Percentiles rank a stretch among this genome's conserved stretches.
Evolutionary conservation across 768 basidiomycete genomes (phyloP).

Genomic region (Hypsizygus marmoreus): DNA sequence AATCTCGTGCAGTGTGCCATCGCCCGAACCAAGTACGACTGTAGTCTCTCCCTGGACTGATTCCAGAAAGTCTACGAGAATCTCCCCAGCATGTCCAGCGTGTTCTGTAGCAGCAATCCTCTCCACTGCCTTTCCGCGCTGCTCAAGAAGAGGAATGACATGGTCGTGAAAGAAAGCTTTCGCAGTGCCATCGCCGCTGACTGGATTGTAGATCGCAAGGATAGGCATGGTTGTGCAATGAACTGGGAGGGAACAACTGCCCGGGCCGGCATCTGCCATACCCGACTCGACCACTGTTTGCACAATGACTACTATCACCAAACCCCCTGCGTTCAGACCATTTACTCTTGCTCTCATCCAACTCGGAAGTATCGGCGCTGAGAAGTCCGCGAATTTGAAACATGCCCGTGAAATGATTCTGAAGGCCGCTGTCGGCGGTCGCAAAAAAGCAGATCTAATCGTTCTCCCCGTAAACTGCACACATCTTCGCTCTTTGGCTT

Average conservation of each 20-base stretch:
- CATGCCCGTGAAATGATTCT: constrained; percentile 82
- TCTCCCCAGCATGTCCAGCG: constrained; percentile 54
- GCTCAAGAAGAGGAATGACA: constrained; percentile 63
- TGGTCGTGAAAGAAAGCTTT: constrained; percentile 55
- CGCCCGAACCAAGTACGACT: constrained; percentile 76
- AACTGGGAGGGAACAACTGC: background rate
- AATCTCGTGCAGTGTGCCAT: constrained; percentile 92
- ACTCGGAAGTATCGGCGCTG: constrained; percentile 69
- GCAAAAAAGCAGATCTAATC: constrained; percentile 72
- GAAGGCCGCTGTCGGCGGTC: constrained; percentile 54
- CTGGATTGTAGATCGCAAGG: constrained; percentile 77
- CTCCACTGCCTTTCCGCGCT: constrained; percentile 40
- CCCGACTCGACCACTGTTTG: background rate
- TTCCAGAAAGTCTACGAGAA: constrained; percentile 44
- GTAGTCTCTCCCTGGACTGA: constrained; percentile 35
- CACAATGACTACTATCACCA: constrained; percentile 9
- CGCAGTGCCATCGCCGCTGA: constrained; percentile 62
- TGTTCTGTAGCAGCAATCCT: constrained; percentile 49
- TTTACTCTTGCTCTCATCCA: constrained; percentile 92
- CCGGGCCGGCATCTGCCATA: constrained; percentile 1
- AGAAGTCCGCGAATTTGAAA: constrained; percentile 77
- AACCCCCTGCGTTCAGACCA: constrained; percentile 48
- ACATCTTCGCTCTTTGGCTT: background rate
- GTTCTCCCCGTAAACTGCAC: constrained; percentile 71
- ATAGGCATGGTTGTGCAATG: constrained; percentile 40